These are phyloP conservation scores for Gentiana straminea DNA, from an alignment of 257 asterid species.

Conservation along the genomic window DNA sequence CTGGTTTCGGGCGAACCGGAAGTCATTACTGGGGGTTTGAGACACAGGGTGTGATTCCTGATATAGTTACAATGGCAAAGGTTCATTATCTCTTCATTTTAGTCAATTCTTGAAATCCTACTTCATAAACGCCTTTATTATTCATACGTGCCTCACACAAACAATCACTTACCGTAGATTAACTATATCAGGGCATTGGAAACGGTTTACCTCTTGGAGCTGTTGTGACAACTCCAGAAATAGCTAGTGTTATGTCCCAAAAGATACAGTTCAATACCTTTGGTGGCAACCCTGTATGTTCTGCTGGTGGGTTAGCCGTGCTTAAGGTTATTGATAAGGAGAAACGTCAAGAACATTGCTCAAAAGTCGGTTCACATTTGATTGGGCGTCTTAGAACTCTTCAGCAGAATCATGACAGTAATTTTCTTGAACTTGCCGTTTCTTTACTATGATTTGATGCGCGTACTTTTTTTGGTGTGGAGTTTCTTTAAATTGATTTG, in stretches of 20 bases:
- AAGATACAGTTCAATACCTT: slow-evolving; percentile 87
- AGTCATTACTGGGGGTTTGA: slow-evolving; percentile 97
- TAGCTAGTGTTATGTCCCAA: slow-evolving; percentile 80
- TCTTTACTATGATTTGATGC: neutral
- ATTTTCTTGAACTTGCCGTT: slow-evolving; percentile 14
- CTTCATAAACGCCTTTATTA: no score
- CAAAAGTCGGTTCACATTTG: slow-evolving; percentile 79
- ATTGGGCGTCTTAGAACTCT: slow-evolving; percentile 55
- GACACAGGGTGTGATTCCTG: slow-evolving; percentile 87
- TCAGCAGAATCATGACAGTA: slow-evolving; percentile 74
- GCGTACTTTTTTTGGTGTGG: no score
- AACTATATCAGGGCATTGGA: slow-evolving; percentile 69
- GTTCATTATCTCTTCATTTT: slow-evolving; percentile 21
- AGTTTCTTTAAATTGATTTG: no score
- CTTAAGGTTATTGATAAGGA: slow-evolving; percentile 80
- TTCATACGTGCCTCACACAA: neutral
- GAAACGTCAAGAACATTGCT: slow-evolving; percentile 77
- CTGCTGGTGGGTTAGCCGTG: slow-evolving; percentile 93
- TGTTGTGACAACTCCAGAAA: slow-evolving; percentile 95
- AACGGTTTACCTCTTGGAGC: slow-evolving; percentile 98
- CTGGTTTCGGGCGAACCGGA: slow-evolving; percentile 97
- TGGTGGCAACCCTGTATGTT: slow-evolving; percentile 98
- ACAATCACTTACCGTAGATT: slow-evolving; percentile 8
- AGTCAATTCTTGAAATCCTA: neutral
- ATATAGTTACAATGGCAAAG: slow-evolving; percentile 99